phyloP scores from a whole-genome alignment of 2,329 filamentous ascomycete genomes.

The Cytospora schulzeri region DNA sequence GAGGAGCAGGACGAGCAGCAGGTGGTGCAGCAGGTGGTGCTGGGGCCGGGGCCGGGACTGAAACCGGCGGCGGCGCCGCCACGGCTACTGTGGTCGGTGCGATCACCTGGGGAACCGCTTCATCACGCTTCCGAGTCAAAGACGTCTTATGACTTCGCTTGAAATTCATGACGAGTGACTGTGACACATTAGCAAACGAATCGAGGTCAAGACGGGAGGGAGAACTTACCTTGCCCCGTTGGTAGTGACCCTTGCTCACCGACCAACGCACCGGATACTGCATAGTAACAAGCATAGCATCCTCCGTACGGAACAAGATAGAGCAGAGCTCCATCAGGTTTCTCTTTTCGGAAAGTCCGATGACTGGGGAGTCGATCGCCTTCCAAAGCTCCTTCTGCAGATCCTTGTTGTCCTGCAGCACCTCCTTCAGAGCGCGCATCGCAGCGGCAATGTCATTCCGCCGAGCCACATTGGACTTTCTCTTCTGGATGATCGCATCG shows the following conservation, averaged over 20 bases:
- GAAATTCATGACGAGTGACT: constrained; percentile 28
- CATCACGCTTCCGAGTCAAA: constrained; percentile 52
- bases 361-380: constrained; percentile 49
- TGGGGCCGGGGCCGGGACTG: neutral
- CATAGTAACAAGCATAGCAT: constrained; percentile 49
- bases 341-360: constrained; percentile 51
- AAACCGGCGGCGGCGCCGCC: neutral
- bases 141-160: constrained; percentile 30
- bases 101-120: constrained; percentile 30
- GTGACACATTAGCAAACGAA: constrained; percentile 17
- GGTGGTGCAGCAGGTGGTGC: neutral
- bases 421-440: constrained; percentile 49
- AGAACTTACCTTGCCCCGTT: constrained; percentile 21
- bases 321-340: constrained; percentile 55
- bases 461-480: constrained; percentile 50
- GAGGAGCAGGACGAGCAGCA: no score
- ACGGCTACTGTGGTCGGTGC: neutral
- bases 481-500: constrained; percentile 45
- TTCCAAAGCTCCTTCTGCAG: constrained; percentile 52
- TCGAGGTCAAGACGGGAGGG: no score
- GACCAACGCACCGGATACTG: constrained; percentile 51
- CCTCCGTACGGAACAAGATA: constrained; percentile 52
- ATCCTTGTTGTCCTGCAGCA: constrained; percentile 47
- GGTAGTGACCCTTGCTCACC: constrained; percentile 29
- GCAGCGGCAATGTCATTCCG: constrained; percentile 51